phyloP scores from a whole-genome alignment of 768 basidiomycete species.

The Sporobolomyces pararoseus region DNA sequence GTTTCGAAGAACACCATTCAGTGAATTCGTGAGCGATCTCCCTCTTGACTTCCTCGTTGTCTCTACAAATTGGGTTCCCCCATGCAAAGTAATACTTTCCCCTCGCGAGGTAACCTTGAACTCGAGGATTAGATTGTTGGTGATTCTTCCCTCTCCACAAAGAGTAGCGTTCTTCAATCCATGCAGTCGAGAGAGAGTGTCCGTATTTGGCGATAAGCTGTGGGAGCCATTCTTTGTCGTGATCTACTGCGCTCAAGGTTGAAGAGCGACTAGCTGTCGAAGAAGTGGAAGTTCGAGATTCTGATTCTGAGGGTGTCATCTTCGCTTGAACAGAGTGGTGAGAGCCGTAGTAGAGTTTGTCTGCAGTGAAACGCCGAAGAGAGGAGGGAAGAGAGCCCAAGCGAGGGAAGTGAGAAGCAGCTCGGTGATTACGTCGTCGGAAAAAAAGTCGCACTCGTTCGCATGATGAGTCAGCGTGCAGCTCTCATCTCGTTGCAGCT shows the following conservation, averaged over 20 bases:
- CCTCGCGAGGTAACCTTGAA: constrained; percentile 36
- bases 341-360: too few relatives aligned
- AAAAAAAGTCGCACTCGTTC: too few relatives aligned
- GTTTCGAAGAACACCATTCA: constrained; percentile 17
- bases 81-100: constrained; percentile 36
- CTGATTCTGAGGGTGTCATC: not conserved
- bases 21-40: constrained; percentile 26
- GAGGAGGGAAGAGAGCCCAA: not conserved
- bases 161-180: constrained; percentile 37
- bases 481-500: too few relatives aligned
- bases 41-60: constrained; percentile 2
- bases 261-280: constrained; percentile 1
- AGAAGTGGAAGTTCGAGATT: constrained; percentile 12
- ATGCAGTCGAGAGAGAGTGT: constrained; percentile 23
- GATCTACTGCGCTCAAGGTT: not conserved
- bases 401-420: not conserved
- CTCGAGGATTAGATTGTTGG: constrained; percentile 23
- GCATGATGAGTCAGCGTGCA: too few relatives aligned
- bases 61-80: constrained; percentile 35
- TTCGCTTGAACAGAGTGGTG: constrained; percentile 2
- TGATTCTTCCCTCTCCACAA: constrained; percentile 25
- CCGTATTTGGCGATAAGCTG: constrained; percentile 35
- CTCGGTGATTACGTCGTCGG: too few relatives aligned
- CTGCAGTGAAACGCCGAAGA: not conserved
- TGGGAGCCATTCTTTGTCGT: constrained; percentile 33